Base-by-base conservation (phyloP, 495 filamentous ascomycete genomes). In the Pyrenopolyporus hunteri region DNA sequence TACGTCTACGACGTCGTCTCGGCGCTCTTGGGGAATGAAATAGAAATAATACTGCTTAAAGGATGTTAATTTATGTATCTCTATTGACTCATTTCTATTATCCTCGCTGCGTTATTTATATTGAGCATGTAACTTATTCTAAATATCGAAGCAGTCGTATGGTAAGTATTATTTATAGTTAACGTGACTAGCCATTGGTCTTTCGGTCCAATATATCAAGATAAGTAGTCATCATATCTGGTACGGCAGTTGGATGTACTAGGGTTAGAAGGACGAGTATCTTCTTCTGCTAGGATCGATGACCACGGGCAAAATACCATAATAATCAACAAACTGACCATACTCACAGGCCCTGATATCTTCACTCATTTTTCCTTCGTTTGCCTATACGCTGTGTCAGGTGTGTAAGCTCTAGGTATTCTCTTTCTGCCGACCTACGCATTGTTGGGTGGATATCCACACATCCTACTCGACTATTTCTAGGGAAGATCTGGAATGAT, bases 21-120 rank as follows among this genome's bases (percentile, higher is more conserved):
- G 48, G 35, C 25, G 19, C 42, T 16, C 48, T 19, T 14, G 48
- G 42, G 8, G 37, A 64, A 20, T 10, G 48, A 54, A 22, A 43
- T 53, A 58, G 54, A 11, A 42, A 52, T 17, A 54, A 64, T 44
- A 35, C 39, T 26, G 2, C 8, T n/a, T n/a, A n/a, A n/a, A n/a
- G n/a, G 23, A 33, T 40, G 32, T 26, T 14, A 37, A 23, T 9
- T 33, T 17, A 16, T 35, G 33, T 28, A 6, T 35, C 39, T 20
- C 4, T 20, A 42, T 26, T 63, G 13, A n/a, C 17, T 23, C 8
- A 32, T 37, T 20, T 22, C 4, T 16, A 48, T 35, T 26, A 14
- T 10, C 33, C 37, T 40, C 37, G 10, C 9, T 4, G 37, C 7
- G 2, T 44, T 31, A 49, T 51, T 44, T 31, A 49, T 51, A 44